Conservation (phyloP, 2,329 filamentous ascomycete species). For the Paramyrothecium roridum region DNA sequence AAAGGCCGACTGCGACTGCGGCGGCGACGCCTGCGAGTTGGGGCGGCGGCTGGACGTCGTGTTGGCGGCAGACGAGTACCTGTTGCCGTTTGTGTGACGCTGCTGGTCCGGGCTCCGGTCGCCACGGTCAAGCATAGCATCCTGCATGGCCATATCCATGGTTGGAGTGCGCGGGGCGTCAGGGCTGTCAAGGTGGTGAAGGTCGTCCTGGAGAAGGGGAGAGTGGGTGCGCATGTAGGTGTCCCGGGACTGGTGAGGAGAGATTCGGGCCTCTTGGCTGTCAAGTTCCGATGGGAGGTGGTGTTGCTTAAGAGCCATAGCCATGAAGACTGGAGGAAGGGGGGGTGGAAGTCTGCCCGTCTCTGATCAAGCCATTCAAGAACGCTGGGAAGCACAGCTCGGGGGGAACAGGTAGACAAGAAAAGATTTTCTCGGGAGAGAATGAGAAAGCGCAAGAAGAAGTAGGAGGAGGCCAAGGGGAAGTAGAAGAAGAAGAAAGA, state of each 20-base stretch:
- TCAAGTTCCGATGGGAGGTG: not conserved
- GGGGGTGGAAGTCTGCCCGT: not conserved
- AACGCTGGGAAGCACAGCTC: too few species aligned
- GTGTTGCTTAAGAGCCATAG: not conserved
- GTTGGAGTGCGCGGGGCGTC: constrained; percentile 19
- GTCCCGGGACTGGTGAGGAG: constrained; percentile 4
- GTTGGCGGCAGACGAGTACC: constrained; percentile 9
- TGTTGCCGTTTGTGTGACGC: constrained; percentile 15
- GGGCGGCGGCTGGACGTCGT: not conserved
- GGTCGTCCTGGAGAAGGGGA: constrained; percentile 14
- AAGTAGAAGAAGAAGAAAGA: not conserved
- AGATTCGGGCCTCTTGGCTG: not conserved
- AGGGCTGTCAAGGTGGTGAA: constrained; percentile 15
- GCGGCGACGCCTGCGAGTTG: not conserved
- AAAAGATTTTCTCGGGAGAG: not conserved
- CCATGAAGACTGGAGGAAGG: not conserved
- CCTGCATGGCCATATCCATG: constrained; percentile 22
- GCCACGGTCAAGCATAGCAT: constrained; percentile 19
- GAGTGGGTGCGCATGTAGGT: constrained; percentile 20
- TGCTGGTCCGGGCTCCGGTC: not conserved
- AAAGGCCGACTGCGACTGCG: not conserved
- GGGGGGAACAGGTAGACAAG: not conserved
- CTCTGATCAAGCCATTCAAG: too few species aligned
- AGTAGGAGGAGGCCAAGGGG: not conserved
- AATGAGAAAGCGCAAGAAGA: not conserved